Conservation (phyloP, 352 stramenopile genomes). For the Blastocystis sp. region DNA sequence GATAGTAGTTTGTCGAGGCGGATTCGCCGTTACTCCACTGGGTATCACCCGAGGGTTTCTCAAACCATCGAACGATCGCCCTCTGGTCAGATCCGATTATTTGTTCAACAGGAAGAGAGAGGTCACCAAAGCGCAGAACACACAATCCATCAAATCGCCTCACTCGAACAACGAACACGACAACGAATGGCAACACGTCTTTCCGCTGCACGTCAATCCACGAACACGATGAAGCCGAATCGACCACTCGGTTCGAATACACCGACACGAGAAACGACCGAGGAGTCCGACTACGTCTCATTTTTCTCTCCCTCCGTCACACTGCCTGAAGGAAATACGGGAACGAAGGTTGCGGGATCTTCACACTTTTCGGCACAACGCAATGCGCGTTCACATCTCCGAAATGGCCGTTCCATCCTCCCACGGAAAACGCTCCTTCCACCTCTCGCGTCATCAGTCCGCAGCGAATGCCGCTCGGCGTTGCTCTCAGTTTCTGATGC, state of each 20-base stretch:
- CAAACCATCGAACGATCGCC: not conserved
- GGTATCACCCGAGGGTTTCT: not conserved
- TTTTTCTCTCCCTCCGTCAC: too few species aligned
- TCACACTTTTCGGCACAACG: not conserved
- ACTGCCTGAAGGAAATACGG: not conserved
- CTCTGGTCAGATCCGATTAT: not conserved
- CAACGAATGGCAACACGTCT: not conserved
- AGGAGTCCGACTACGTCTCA: not conserved
- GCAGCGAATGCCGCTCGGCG: not conserved
- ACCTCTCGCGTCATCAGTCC: not conserved
- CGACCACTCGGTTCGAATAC: not conserved
- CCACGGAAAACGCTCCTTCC: too few species aligned
- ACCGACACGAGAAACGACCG: not conserved
- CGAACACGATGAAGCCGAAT: not conserved
- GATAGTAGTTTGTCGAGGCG: not conserved
- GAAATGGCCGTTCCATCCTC: too few species aligned
- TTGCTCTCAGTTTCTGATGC: not conserved
- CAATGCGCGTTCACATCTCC: not conserved
- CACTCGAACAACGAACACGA: too few species aligned
- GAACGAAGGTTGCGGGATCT: not conserved
- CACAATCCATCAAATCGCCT: too few species aligned
- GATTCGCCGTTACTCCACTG: not conserved
- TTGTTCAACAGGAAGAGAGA: not conserved
- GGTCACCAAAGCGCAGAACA: not conserved
- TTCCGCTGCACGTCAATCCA: not conserved